Evolutionary conservation across 2,329 filamentous ascomycete genomes (phyloP).

Genomic region (Fusarium metavorans): DNA sequence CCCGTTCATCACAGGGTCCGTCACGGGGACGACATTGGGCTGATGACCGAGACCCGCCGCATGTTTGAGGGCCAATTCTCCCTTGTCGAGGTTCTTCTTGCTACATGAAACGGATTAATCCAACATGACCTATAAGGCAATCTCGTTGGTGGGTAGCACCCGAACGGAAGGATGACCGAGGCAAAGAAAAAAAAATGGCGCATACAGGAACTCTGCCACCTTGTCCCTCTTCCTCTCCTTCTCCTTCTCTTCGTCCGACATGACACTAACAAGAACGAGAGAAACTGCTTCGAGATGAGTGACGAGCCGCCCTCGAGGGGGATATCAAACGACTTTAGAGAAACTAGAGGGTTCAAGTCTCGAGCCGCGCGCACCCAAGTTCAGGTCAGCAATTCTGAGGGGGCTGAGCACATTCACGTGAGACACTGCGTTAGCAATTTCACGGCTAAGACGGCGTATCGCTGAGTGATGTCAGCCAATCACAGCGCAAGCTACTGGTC

Average conservation of each 20-base stretch:
- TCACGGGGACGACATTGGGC: conserved; percentile 49
- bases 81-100: conserved; percentile 50
- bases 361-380: neutral
- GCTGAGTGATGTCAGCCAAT: neutral
- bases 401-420: conserved; percentile 21
- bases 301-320: too few species aligned
- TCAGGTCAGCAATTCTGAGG: conserved; percentile 16
- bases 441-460: neutral
- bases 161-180: neutral
- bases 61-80: conserved; percentile 52
- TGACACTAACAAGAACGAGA: neutral
- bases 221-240: conserved; percentile 48
- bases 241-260: conserved; percentile 38
- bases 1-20: conserved; percentile 46
- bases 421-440: conserved; percentile 13
- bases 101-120: conserved; percentile 26
- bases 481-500: neutral
- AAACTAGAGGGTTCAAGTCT: neutral
- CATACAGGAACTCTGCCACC: conserved; percentile 50
- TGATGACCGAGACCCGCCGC: conserved; percentile 48
- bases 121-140: neutral
- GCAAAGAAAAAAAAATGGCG: conserved; percentile 27
- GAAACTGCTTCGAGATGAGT: neutral
- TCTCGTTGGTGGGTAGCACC: neutral
- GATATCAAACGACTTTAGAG: neutral